Evolutionary conservation across 2,329 filamentous ascomycete genomes (phyloP).

Genomic region (Pseudocercospora fijiensis): DNA sequence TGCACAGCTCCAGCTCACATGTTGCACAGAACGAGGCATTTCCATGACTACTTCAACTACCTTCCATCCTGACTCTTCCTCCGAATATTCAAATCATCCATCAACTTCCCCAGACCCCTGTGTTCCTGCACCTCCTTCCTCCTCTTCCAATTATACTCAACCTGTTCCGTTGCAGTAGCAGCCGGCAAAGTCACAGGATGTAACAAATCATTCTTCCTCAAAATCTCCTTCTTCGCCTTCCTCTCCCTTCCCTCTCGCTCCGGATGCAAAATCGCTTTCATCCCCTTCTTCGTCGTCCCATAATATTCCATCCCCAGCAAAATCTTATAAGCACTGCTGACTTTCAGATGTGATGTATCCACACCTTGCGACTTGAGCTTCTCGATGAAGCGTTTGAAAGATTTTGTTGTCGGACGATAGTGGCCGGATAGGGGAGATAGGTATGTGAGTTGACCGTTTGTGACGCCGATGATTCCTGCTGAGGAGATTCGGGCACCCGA

Average conservation of each 20-base stretch:
- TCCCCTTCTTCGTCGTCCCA: slow-evolving; percentile 63
- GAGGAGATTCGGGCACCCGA: slow-evolving; percentile 77
- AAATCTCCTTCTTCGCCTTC: slow-evolving; percentile 4
- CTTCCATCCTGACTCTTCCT: slow-evolving; percentile 7
- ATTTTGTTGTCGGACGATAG: slow-evolving; percentile 77
- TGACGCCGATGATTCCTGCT: slow-evolving; percentile 79
- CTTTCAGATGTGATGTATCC: slow-evolving; percentile 73
- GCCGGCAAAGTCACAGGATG: slow-evolving; percentile 8
- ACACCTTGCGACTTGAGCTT: slow-evolving; percentile 69
- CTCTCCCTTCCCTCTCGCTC: slow-evolving; percentile 5
- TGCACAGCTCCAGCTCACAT: no score
- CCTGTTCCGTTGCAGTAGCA: slow-evolving; percentile 17
- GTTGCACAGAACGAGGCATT: no score
- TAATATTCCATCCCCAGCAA: slow-evolving; percentile 78
- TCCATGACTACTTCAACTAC: no score
- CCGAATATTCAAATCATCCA: slow-evolving; percentile 20
- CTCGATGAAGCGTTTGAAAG: slow-evolving; percentile 77
- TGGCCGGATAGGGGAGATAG: slow-evolving; percentile 71
- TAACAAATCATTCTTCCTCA: slow-evolving; percentile 10
- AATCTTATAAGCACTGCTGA: slow-evolving; percentile 69
- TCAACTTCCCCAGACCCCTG: slow-evolving; percentile 16
- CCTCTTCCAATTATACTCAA: slow-evolving; percentile 26
- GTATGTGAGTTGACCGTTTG: slow-evolving; percentile 70
- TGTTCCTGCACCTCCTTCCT: slow-evolving; percentile 11
- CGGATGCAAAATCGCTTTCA: slow-evolving; percentile 55